Conservation (phyloP, 192 early-diverging fungal species). For the Coemansia sp. region DNA sequence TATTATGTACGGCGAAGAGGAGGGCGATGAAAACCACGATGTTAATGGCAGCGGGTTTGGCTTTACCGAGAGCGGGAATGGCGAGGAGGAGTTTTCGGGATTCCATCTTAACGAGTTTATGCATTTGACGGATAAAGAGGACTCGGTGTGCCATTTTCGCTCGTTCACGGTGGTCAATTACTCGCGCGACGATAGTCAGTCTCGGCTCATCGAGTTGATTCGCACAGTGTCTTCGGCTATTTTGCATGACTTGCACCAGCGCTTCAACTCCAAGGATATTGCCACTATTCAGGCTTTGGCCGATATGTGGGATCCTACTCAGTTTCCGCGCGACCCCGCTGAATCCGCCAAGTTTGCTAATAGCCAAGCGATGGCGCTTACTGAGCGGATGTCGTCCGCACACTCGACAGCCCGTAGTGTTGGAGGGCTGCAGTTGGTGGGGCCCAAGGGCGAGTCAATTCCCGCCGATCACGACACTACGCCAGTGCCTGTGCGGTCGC, state of each 20-base stretch:
- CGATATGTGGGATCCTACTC: slow-evolving; percentile 50
- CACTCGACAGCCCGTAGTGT: neutral
- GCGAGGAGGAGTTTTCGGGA: slow-evolving; percentile 40
- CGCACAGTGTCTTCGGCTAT: slow-evolving; percentile 47
- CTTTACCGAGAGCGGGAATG: neutral
- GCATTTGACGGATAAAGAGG: slow-evolving; percentile 38
- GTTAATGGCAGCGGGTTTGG: neutral
- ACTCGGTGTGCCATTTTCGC: slow-evolving; percentile 30
- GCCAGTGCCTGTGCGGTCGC: neutral
- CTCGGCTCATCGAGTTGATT: slow-evolving; percentile 42
- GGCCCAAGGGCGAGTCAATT: neutral
- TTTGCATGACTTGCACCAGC: slow-evolving; percentile 41
- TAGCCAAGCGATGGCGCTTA: slow-evolving; percentile 14
- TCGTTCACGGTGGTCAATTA: slow-evolving; percentile 38
- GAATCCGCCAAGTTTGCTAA: slow-evolving; percentile 18
- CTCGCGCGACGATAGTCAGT: slow-evolving; percentile 25
- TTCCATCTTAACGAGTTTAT: slow-evolving; percentile 55
- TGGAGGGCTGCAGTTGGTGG: neutral
- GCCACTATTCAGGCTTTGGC: slow-evolving; percentile 36
- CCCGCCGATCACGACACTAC: neutral
- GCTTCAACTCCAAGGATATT: slow-evolving; percentile 32
- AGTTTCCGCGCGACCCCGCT: slow-evolving; percentile 23
- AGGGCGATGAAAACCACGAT: slow-evolving; percentile 15
- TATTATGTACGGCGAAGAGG: slow-evolving; percentile 50
- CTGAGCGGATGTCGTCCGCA: slow-evolving; percentile 16